Conservation (phyloP, 352 stramenopile genomes). For the Peronosclerospora sorghi region DNA sequence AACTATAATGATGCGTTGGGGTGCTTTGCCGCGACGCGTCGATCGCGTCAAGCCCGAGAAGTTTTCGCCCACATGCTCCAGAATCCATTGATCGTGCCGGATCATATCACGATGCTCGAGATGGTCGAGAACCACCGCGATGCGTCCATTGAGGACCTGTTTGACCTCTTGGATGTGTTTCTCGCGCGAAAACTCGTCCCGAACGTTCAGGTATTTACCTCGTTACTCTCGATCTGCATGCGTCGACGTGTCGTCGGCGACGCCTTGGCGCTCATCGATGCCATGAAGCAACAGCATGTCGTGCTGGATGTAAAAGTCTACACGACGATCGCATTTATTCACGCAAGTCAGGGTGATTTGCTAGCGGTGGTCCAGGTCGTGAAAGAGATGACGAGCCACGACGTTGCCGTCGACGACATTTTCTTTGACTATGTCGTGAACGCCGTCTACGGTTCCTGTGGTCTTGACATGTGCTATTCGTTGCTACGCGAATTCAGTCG, state of each 20-base stretch:
- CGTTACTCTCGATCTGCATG: conserved; percentile 55
- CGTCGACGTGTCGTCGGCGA: conserved; percentile 43
- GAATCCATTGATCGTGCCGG: conserved; percentile 39
- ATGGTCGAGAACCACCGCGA: conserved; percentile 63
- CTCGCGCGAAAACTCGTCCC: conserved; percentile 40
- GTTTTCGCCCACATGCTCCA: conserved; percentile 53
- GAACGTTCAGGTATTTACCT: conserved; percentile 69
- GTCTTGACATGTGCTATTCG: conserved; percentile 67
- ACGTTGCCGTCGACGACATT: conserved; percentile 30
- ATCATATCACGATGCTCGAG: conserved; percentile 70
- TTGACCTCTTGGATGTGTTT: conserved; percentile 60
- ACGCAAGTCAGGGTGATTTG: conserved; percentile 42
- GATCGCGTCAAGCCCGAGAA: conserved; percentile 39
- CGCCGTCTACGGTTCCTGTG: conserved; percentile 36
- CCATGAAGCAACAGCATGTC: conserved; percentile 39
- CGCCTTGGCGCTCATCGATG: conserved; percentile 34
- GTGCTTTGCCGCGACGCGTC: conserved; percentile 43
- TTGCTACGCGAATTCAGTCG: conserved; percentile 43
- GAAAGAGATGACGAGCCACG: conserved; percentile 28
- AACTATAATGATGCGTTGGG: conserved; percentile 75
- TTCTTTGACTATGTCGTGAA: conserved; percentile 60
- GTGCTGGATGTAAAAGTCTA: conserved; percentile 49
- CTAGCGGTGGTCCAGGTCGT: conserved; percentile 32
- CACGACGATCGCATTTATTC: conserved; percentile 60
- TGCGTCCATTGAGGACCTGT: conserved; percentile 48